Base-by-base conservation (phyloP, 306 rosid genomes). In the Myrica gale region DNA sequence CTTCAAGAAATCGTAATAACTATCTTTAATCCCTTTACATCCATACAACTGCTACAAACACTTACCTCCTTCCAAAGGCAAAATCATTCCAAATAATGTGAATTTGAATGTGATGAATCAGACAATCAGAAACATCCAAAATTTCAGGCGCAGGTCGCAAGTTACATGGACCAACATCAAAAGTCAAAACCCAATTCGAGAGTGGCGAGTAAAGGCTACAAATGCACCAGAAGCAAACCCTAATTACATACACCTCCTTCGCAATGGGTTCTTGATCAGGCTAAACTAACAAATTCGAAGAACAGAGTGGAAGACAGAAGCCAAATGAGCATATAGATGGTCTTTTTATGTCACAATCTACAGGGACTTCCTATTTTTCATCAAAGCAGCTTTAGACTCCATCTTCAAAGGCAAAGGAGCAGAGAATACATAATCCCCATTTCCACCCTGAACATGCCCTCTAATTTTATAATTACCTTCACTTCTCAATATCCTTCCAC, bases 381-480 rank as follows among this genome's bases (percentile, higher is more conserved):
- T 65, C 77, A 66, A 75, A 43, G 82, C 97, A 52, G 73, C 82
- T 77, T 86, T 88, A 45, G 86, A 78, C 82, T 90, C 99, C 99
- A 96, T 96, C 79, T 85, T 88, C 68, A 89, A 72, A 19, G 97
- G 97, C 84, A 89, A 70, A 21, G 99, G 98, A 56, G 98, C 85
- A 9, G 97, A 83, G 81, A 89, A 90, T 57, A 87, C 54, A 78
- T 82, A 48, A 74, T 58, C 81, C 43, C 72, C 90, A 66, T 77
- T 82, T 42, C 32, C 66, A 9, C 12, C 74, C 70, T 78, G 83
- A 74, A 12, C 70, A 68, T 53, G 74, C 75, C 68, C 87, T 81
- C 69, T 73, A 74, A 67, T 73, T 48, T 73, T 73, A 75, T 69
- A 73, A 69, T 47, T 73, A 32, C 65, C 79, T 43, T 58, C 85